Base-by-base conservation (phyloP, 495 filamentous ascomycete species). In the Penicillium parvum region DNA sequence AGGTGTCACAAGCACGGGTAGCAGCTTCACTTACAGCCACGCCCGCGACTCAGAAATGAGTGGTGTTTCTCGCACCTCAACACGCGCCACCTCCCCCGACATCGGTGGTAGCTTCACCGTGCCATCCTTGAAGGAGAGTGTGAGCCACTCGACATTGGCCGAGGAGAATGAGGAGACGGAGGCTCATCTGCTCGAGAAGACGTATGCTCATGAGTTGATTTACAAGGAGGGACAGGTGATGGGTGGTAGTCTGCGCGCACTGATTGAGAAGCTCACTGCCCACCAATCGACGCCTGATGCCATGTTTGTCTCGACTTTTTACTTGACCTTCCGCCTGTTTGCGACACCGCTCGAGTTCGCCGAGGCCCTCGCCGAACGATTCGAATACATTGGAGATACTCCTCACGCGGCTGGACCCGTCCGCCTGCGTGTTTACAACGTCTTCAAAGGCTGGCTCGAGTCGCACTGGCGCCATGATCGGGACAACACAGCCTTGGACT, bases 401-500 rank as follows among this genome's bases (percentile, higher is more conserved):
- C 77, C 82, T 8, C 73, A 78, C 32, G 79, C 86, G 14, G 83
- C 86, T 7, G 75, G 71, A 3, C 88, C 90, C 0, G 90, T 97
- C 14, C 84, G 90, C 23, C 72, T 97, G 23, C 80, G 94, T 11
- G 88, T 96, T 0, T 97, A 95, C 72, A 97, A 99, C 59, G 81
- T 90, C 27, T 87, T 96, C 72, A 99, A 99, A 65, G 83, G 84
- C 21, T 99, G 94, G 94, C 68, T 99, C 4, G 94, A 99, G 65
- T 90, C 85, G 2, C 88, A 97, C 65, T 99, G 94, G 94, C 82
- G 85, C 18, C 79, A 85, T 45, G 81, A 88, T 19, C 75, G 81
- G 18, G 94, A 99, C 61, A 69, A 73, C 43, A 74, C 74, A 5
- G 88, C 90, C 5, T 70, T 97, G 25, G 72, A 77, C 0, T 72